phyloP scores from a whole-genome alignment of 768 basidiomycete species.

The Suillus tomentosus region DNA sequence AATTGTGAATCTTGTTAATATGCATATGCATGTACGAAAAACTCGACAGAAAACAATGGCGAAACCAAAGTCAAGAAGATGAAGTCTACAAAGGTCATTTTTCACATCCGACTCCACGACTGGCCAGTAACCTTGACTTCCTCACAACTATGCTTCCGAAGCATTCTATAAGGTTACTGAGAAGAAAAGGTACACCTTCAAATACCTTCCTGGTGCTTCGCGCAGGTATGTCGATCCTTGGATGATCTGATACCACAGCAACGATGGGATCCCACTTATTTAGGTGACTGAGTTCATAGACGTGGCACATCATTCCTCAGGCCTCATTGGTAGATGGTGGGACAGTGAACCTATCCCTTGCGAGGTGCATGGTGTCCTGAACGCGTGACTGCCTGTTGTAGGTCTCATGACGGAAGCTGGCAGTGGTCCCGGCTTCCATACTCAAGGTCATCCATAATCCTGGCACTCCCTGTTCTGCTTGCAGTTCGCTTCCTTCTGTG shows the following conservation, averaged over 20 bases:
- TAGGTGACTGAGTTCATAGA: background rate
- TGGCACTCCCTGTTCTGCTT: too few relatives aligned
- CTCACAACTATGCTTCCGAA: constrained; percentile 6
- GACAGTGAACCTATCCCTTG: too few relatives aligned
- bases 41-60: background rate
- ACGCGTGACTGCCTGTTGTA: too few relatives aligned
- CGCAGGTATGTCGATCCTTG: background rate
- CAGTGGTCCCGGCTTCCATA: too few relatives aligned
- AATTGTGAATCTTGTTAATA: background rate
- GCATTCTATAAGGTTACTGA: constrained; percentile 3
- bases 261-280: too few relatives aligned
- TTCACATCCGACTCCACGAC: background rate
- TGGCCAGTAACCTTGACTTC: constrained; percentile 9
- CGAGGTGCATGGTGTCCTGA: too few relatives aligned
- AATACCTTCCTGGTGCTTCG: background rate
- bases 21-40: background rate
- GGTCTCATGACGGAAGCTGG: too few relatives aligned
- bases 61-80: constrained; percentile 3
- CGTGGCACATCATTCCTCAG: too few relatives aligned
- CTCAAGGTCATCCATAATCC: too few relatives aligned
- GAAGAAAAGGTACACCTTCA: constrained; percentile 9
- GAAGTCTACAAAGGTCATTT: constrained; percentile 2
- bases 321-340: too few relatives aligned
- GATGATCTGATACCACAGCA: too few relatives aligned
- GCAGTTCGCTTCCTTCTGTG: too few relatives aligned